phyloP scores from a whole-genome alignment of 768 basidiomycete species.

The Auriscalpium microsporum region DNA sequence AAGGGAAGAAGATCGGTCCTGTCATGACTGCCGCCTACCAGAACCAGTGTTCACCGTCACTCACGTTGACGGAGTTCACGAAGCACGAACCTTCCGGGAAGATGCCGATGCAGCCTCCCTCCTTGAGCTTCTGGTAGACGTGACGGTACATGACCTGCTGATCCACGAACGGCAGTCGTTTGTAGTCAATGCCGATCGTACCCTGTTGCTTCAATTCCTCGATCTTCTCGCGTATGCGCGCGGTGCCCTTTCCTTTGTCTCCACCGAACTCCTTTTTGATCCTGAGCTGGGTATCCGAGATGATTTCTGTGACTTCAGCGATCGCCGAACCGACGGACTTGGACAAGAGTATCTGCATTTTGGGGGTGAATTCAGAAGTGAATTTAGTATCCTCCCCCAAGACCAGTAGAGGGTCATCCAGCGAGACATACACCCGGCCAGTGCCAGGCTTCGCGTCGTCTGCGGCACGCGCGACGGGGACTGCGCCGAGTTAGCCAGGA shows the following conservation, averaged over 20 bases:
- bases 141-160: slow-evolving; percentile 92
- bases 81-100: slow-evolving; percentile 82
- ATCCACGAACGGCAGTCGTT: slow-evolving; percentile 81
- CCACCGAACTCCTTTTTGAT: slow-evolving; percentile 84
- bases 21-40: slow-evolving; percentile 91
- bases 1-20: slow-evolving; percentile 92
- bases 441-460: slow-evolving; percentile 73
- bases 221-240: slow-evolving; percentile 57
- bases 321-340: slow-evolving; percentile 67
- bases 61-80: background rate
- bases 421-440: slow-evolving; percentile 64
- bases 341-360: slow-evolving; percentile 82
- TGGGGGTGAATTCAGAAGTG: slow-evolving; percentile 57
- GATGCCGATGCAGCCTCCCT: slow-evolving; percentile 90
- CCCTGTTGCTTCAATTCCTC: slow-evolving; percentile 51
- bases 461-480: slow-evolving; percentile 88
- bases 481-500: slow-evolving; percentile 29
- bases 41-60: slow-evolving; percentile 5
- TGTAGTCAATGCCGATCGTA: slow-evolving; percentile 63
- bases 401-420: slow-evolving; percentile 72
- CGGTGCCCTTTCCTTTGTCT: slow-evolving; percentile 67
- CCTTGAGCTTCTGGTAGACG: slow-evolving; percentile 80
- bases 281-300: slow-evolving; percentile 79
- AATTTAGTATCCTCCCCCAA: slow-evolving; percentile 80
- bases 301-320: slow-evolving; percentile 80